Evolutionary conservation across 495 filamentous ascomycete genomes (phyloP), one percentile per base, ranked within the genome.

Genomic region (Xylaria cubensis): DNA sequence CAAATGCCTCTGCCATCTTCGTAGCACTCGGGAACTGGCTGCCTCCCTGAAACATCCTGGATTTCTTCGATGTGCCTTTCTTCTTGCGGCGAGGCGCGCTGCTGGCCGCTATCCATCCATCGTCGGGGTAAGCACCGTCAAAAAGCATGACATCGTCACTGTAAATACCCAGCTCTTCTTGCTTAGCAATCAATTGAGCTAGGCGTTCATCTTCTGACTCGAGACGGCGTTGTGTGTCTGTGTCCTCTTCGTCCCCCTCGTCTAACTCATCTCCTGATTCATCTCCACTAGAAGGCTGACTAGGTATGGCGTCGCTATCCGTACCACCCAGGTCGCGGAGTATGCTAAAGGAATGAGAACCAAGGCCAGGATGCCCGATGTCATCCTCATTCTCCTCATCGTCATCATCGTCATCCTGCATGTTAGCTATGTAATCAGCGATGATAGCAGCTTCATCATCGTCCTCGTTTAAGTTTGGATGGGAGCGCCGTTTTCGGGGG

Each of bases 371-470:
- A 61, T 67, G 42, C 48, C 42, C 56, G 69, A 19, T 17, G 67
- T 78, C 66, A 17, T 73, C 59, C 9, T 82, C 69, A 67, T 78
- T 67, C 26, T 83, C 72, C 5, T 84, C 82, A 21, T 82, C 77
- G 44, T 53, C 32, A 24, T 58, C 26, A 26, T 82, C 75, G 19
- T 78, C 76, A 36, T 83, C 75, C 44, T 83, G 82, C 78, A 94
- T 89, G 76, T 97, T 94, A 69, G 87, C 88, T 67, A 94, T 91
- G 74, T 97, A 96, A 76, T 97, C 94, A 3, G 87, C 88, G 26
- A 93, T 59, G 4, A 90, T 83, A 0, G 86, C 90, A 44, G 89
- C 84, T 13, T 92, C 88, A 5, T 72, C 70, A 21, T 66, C 41
- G 5, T 85, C 82, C 9, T 83, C 79, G 6, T 74, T 74, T 15